A percentile compares a stretch with the other conserved stretches of the same genome.
phyloP scores from a whole-genome alignment of 345 rosid species.

The Citrus hindsii region DNA sequence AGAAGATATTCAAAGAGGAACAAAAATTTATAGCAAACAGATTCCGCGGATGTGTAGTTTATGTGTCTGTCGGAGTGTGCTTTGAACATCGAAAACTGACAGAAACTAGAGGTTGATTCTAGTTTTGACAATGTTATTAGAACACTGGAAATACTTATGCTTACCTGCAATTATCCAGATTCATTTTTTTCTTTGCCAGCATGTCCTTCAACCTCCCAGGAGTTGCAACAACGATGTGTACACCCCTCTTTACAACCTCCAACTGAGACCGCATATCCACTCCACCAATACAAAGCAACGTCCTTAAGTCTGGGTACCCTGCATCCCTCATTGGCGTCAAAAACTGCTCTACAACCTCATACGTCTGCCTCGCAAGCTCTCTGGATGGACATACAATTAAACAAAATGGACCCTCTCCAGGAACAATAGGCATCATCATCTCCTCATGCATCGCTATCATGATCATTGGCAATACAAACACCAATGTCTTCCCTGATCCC shows the following conservation, averaged over 20 bases:
- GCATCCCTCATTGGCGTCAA: conserved; percentile 51
- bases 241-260: conserved; percentile 83
- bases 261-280: conserved; percentile 89
- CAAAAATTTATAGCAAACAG: neutral
- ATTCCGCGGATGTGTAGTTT: neutral
- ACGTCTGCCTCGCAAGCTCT: conserved; percentile 91
- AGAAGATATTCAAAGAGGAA: neutral
- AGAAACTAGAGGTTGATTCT: neutral
- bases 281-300: conserved; percentile 86
- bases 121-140: neutral
- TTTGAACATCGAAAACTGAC: neutral
- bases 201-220: conserved; percentile 95
- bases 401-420: conserved; percentile 87
- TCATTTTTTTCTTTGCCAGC: conserved; percentile 96
- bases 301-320: conserved; percentile 72
- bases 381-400: conserved; percentile 83
- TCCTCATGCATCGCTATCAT: conserved; percentile 93
- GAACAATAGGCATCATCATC: conserved; percentile 78
- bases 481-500: conserved; percentile 86
- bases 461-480: conserved; percentile 82
- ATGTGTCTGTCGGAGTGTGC: too few relatives aligned
- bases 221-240: conserved; percentile 91
- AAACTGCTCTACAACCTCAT: conserved; percentile 83
- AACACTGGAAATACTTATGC: neutral
- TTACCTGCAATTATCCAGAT: conserved; percentile 85